A percentile compares a stretch with the other conserved stretches of the same genome.
Conservation (phyloP, 495 filamentous ascomycete genomes). For the Podospora didyma region DNA sequence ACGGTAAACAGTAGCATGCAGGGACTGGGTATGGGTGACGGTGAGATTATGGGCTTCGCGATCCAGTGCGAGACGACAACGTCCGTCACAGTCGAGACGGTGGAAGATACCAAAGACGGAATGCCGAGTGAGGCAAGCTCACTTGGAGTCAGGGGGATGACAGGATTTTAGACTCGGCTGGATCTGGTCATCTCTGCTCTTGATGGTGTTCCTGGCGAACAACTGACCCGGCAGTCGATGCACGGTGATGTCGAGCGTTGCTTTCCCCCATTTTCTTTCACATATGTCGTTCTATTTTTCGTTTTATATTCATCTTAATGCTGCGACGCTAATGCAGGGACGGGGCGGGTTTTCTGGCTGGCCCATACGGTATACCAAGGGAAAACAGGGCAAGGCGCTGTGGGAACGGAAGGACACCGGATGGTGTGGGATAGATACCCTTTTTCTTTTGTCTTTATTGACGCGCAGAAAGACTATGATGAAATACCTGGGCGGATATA, state of each 20-base stretch:
- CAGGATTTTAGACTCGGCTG: neutral
- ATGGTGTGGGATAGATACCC: slow-evolving; percentile 24
- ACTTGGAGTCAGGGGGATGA: neutral
- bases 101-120: slow-evolving; percentile 9
- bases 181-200: neutral
- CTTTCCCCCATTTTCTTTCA: too few species aligned
- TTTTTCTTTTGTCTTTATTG: neutral
- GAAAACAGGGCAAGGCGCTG: neutral
- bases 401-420: neutral
- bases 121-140: slow-evolving; percentile 11
- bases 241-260: neutral
- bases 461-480: too few species aligned
- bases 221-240: neutral
- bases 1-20: slow-evolving; percentile 23
- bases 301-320: neutral
- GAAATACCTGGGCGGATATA: too few species aligned
- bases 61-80: slow-evolving; percentile 44
- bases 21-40: slow-evolving; percentile 22
- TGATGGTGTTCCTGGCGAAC: neutral
- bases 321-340: neutral
- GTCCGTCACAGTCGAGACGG: slow-evolving; percentile 35
- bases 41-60: slow-evolving; percentile 27
- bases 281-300: too few species aligned
- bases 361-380: neutral
- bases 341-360: neutral